Evolutionary conservation across 805 yeast species (phyloP).

Genomic region (Suhomyces faveliae): DNA sequence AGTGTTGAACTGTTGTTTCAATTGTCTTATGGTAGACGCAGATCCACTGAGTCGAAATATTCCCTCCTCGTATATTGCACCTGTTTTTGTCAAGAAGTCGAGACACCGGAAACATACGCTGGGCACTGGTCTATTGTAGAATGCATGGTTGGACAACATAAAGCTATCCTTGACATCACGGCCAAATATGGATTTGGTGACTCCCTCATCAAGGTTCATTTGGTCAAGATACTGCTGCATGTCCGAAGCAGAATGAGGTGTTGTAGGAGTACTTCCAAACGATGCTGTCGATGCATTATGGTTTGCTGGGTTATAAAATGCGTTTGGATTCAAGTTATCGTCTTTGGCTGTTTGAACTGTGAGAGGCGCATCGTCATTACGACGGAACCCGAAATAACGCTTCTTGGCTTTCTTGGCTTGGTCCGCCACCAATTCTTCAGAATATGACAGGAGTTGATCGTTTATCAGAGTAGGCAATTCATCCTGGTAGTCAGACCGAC

Average conservation of each 20-base stretch:
- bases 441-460: constrained; percentile 8
- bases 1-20: constrained; percentile 67
- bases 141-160: constrained; percentile 48
- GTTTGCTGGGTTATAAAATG: not conserved
- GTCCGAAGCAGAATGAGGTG: constrained; percentile 21
- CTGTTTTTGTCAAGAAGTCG: constrained; percentile 58
- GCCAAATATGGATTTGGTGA: constrained; percentile 57
- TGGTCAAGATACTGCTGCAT: constrained; percentile 32
- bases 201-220: constrained; percentile 33
- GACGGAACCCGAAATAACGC: constrained; percentile 59
- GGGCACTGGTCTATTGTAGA: constrained; percentile 56
- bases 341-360: not conserved
- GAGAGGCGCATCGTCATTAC: constrained; percentile 12
- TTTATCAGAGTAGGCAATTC: constrained; percentile 6
- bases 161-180: constrained; percentile 54
- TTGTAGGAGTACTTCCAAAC: not conserved
- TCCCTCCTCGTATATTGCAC: constrained; percentile 86
- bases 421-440: constrained; percentile 13
- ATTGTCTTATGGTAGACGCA: constrained; percentile 65
- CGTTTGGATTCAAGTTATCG: not conserved
- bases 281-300: not conserved
- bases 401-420: constrained; percentile 50
- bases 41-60: constrained; percentile 90
- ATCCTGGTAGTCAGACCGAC: constrained; percentile 14
- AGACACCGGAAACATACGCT: constrained; percentile 75